Base-by-base conservation (phyloP, 345 rosid species). In the Salix purpurea region DNA sequence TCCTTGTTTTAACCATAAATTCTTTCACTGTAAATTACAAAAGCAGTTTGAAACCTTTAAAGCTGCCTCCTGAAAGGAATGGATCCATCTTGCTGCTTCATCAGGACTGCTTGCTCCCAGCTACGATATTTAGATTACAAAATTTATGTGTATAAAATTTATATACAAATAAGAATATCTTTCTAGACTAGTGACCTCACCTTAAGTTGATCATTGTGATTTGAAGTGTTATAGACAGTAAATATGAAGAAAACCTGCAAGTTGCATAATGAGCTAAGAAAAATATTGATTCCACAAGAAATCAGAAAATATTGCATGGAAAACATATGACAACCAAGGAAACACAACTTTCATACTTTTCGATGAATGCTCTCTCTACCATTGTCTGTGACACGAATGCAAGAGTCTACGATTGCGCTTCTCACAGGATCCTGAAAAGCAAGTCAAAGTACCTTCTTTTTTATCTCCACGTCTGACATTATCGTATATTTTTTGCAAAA, bases 41-140 rank as follows among this genome's bases (percentile, higher is more conserved):
- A 60, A 74, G 77, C 69, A 21, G 39, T 77, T 66, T 52, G 19
- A 24, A 60, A 94, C 97, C 97, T 94, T 89, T 79, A 91, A 76
- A 76, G 97, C 94, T 58, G 90, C 87, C 76, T 92, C 93, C 82
- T 91, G 92, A 65, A 94, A 86, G 30, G 88, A 86, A 83, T 87
- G 95, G 77, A 94, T 94, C 98, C 98, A 94, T 84, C 86, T 88
- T 65, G 96, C 98, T 79, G 97, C 98, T 84, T 92, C 98, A 80
- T 94, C 97, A 60, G 98, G 92, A 79, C 98, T 88, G 81, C 91
- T 87, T 76, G 98, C 97, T 89, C 97, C 98, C 77, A 94, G 82
- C 98, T 91, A 86, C 70, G 77, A 80, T 54, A 75, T 81, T 73
- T 66, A 74, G 74, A 72, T 74, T 80, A 23, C 71, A 75, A 37